Base-by-base conservation (phyloP, 345 rosid species). In the Eutrema heterophyllum region DNA sequence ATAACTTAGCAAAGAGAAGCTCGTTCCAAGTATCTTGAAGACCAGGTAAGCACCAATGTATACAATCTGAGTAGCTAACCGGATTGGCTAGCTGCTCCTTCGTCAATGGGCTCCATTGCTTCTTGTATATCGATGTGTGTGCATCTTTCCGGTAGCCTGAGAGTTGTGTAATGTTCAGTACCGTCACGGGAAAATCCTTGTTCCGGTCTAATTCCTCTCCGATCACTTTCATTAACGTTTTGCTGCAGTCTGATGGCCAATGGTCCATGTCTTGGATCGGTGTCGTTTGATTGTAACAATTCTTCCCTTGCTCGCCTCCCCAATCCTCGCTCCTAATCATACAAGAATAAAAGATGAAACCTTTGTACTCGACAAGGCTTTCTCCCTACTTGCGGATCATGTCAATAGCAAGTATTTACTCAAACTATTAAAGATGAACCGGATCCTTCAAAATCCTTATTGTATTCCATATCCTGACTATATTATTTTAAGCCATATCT, bases 11-110 rank as follows among this genome's bases (percentile, higher is more conserved):
- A 73, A 81, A 91, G 45, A 91, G 78, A 60, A 93, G 94, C 64
- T 91, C 97, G 59, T 93, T 93, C 98, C 97, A 93, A 38, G 89
- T 84, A 81, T 93, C 98, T 65, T 87, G 98, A 35, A 91, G 83
- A 15, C 98, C 98, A 18, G 98, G 97, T 68, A 93, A 81, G 24
- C 98, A 89, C 94, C 94, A 93, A 62, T 91, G 97, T 43, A 86
- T 86, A 65, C 98, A 93, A 56, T 93, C 98, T 0, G 96, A 88
- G 70, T 93, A 93, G 78, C 89, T 88, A 6, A 39, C 67, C 0
- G 96, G 97, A 62, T 91, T 89, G 0, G 94, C 96, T n/a, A 82
- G 70, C 70, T 91, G 89, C 77, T 89, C 86, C 9, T 90, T 80
- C 0, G 96, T 86, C 75, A 85, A 76, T 6, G 89, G 88, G 50